Percentiles rank a stretch among this genome's conserved stretches.
phyloP scores from a whole-genome alignment of 352 stramenopile genomes.

The Globisporangium iwayamae region DNA sequence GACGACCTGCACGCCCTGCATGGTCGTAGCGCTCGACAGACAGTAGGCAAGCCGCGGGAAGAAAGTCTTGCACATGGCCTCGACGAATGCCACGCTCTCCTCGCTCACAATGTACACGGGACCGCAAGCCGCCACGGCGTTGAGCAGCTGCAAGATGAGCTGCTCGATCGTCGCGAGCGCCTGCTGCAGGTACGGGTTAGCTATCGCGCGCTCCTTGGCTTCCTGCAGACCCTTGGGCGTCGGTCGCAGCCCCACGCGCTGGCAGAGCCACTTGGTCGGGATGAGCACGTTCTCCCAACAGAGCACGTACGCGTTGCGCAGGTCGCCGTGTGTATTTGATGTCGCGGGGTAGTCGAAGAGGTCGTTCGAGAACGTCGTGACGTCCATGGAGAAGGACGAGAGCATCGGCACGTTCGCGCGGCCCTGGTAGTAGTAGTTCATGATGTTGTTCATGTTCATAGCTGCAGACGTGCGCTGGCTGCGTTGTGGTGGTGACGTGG shows the following conservation, averaged over 20 bases:
- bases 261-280: slow-evolving; percentile 59
- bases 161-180: slow-evolving; percentile 60
- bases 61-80: slow-evolving; percentile 55
- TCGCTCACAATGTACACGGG: slow-evolving; percentile 70
- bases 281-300: slow-evolving; percentile 70
- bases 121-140: slow-evolving; percentile 35
- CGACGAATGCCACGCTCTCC: slow-evolving; percentile 55
- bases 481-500: not conserved
- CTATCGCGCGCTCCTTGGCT: slow-evolving; percentile 45
- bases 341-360: slow-evolving; percentile 47
- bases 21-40: slow-evolving; percentile 37
- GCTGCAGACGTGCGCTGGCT: not conserved
- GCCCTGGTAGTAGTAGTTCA: slow-evolving; percentile 36
- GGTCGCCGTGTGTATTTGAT: slow-evolving; percentile 15
- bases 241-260: slow-evolving; percentile 43
- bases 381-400: slow-evolving; percentile 63
- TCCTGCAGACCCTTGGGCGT: slow-evolving; percentile 34
- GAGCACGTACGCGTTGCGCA: slow-evolving; percentile 59
- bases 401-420: slow-evolving; percentile 29
- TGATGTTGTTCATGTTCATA: slow-evolving; percentile 24
- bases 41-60: slow-evolving; percentile 65
- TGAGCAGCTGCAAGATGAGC: slow-evolving; percentile 48
- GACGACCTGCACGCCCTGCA: slow-evolving; percentile 61
- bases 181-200: slow-evolving; percentile 40
- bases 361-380: slow-evolving; percentile 50